Conservation (phyloP, 169 alveolate genomes). For the Plasmodium sp. region DNA sequence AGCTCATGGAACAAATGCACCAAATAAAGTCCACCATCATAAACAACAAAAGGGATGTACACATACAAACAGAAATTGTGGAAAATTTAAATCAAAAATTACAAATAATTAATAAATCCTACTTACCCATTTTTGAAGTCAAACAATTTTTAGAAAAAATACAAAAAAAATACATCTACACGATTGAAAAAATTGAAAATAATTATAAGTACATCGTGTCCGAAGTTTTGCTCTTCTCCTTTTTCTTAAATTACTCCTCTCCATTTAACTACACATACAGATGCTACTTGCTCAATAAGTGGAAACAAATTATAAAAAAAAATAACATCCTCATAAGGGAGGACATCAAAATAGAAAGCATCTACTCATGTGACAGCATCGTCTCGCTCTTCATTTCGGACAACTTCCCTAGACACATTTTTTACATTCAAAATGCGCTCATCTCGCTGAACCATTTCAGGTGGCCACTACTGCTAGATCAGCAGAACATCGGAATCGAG, state of each 20-base stretch:
- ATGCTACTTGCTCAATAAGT: constrained; percentile 19
- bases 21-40: constrained; percentile 10
- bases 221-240: constrained; percentile 56
- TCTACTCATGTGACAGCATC: constrained; percentile 59
- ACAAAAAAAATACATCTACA: constrained; percentile 37
- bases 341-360: constrained; percentile 38
- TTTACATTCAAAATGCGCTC: constrained; percentile 68
- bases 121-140: constrained; percentile 41
- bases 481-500: constrained; percentile 49
- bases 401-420: constrained; percentile 67
- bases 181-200: constrained; percentile 40
- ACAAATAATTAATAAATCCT: constrained; percentile 39
- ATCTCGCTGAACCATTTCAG: constrained; percentile 69
- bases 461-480: constrained; percentile 58
- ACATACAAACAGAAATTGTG: constrained; percentile 5
- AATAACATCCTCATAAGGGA: constrained; percentile 45
- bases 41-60: constrained; percentile 19
- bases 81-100: constrained; percentile 64
- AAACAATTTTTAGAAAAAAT: constrained; percentile 45
- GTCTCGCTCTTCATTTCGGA: constrained; percentile 58
- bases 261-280: constrained; percentile 61
- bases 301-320: constrained; percentile 63
- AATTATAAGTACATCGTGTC: constrained; percentile 63
- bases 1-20: constrained; percentile 22
- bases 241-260: constrained; percentile 56